Evolutionary conservation across 768 basidiomycete species (phyloP), one percentile per base, ranked within the genome.

Genomic region (Cyclocybe cylindracea): DNA sequence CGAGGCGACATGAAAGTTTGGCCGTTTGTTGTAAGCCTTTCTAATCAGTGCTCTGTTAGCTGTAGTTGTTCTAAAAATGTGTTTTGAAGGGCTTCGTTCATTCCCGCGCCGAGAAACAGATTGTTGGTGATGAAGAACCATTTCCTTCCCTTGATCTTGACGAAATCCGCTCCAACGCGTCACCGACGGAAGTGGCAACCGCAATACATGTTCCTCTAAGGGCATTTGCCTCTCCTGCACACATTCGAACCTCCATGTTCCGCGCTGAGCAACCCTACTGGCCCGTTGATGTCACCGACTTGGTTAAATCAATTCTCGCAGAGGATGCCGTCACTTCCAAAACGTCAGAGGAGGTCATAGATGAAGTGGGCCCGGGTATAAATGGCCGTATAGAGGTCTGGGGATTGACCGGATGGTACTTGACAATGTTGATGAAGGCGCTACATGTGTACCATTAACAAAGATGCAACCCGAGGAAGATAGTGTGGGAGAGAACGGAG

Each of bases 381-480:
- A 68, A 72, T 42, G 79, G 75, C 9, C 71, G 72, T 51, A 66
- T 90, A 11, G 87, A 91, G 61, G 82, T 91, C 24, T 92, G 90
- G 88, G 89, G 91, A 0, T 68, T 92, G 62, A 91, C 91, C 16
- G 91, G 89, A 34, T 91, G 89, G 88, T 92, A 90, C 70, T 72
- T 90, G 47, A 79, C 77, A 41, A 59, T 80, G 43, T 68, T 91
- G 58, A 82, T 89, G 82, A 78, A 73, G 55, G 70, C 68, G 14
- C 61, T 89, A 56, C 68, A 70, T 43, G 70, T 82, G 33, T 79
- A 83, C 62, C 69, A 66, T 53, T 76, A 57, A 37, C 32, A 50
- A 51, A 18, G 42, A 46, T 47, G 47, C 48, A 43, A 19, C 33
- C 41, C 11, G 33, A 33, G 18, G 16, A 10, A 44, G 36, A 44